Conservation (phyloP, 2,329 filamentous ascomycete genomes). For the Cercospora brassicicola region DNA sequence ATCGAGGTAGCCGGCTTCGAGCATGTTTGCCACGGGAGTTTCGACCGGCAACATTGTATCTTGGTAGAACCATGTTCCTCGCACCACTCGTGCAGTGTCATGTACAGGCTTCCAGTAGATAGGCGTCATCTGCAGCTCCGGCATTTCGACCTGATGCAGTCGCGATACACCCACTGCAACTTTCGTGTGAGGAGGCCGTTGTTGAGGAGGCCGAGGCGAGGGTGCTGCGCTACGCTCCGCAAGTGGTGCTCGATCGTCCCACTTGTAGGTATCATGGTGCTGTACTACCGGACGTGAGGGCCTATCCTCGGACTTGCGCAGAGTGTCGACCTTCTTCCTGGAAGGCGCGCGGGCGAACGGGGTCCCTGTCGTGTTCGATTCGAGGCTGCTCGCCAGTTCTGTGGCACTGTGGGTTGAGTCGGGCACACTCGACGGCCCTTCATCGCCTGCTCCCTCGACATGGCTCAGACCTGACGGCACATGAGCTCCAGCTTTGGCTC, state of each 20-base stretch:
- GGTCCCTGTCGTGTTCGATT: conserved; percentile 46
- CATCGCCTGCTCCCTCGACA: conserved; percentile 26
- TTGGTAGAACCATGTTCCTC: conserved; percentile 96
- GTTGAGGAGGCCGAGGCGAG: conserved; percentile 33
- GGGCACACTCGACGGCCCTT: conserved; percentile 2
- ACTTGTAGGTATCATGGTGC: conserved; percentile 50
- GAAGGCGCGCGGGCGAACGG: conserved; percentile 55
- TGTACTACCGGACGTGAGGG: conserved; percentile 36
- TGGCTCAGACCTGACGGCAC: conserved; percentile 31
- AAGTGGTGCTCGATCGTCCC: conserved; percentile 45
- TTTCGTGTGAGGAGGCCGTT: conserved; percentile 50
- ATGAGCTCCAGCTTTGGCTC: conserved; percentile 15
- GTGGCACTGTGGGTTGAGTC: conserved; percentile 12
- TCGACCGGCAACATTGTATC: conserved; percentile 92
- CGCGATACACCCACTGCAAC: conserved; percentile 88
- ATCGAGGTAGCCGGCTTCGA: conserved; percentile 87
- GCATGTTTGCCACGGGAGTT: conserved; percentile 79
- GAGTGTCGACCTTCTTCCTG: conserved; percentile 38
- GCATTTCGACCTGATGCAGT: conserved; percentile 82
- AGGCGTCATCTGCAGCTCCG: conserved; percentile 79
- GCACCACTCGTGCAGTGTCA: conserved; percentile 76
- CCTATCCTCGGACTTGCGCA: conserved; percentile 24
- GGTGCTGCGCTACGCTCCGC: conserved; percentile 33
- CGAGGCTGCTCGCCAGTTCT: conserved; percentile 23
- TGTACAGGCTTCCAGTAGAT: conserved; percentile 97